A percentile compares a stretch with the other conserved stretches of the same genome.
phyloP scores from a whole-genome alignment of 2,329 filamentous ascomycete species.

The Periconia digitata region DNA sequence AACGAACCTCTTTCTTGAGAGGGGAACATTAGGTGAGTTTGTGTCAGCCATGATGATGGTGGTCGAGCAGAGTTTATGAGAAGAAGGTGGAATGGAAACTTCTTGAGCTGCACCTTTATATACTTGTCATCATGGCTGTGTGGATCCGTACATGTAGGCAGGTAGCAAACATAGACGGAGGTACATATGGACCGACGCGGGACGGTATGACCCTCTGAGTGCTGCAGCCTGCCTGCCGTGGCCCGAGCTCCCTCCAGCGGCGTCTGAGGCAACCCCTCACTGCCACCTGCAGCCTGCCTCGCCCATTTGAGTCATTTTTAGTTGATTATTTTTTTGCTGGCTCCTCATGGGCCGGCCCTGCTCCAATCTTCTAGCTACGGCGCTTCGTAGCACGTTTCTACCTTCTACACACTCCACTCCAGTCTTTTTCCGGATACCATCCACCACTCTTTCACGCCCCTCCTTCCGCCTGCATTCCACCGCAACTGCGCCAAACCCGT shows the following conservation, averaged over 20 bases:
- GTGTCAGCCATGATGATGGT: slow-evolving; percentile 29
- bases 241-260: too few species aligned
- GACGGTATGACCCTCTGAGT: background rate
- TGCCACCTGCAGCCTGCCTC: too few species aligned
- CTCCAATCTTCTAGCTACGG: too few species aligned
- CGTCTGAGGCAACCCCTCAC: too few species aligned
- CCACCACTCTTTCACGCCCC: slow-evolving; percentile 9
- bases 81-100: background rate
- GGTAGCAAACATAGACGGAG: slow-evolving; percentile 11
- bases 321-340: slow-evolving; percentile 26
- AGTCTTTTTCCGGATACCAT: slow-evolving; percentile 3
- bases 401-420: slow-evolving; percentile 15
- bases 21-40: slow-evolving; percentile 34
- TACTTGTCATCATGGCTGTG: too few species aligned
- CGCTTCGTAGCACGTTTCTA: slow-evolving; percentile 22
- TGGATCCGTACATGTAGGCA: too few species aligned
- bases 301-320: slow-evolving; percentile 1
- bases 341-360: slow-evolving; percentile 17
- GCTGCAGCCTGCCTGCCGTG: too few species aligned
- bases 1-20: slow-evolving; percentile 39
- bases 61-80: too few species aligned
- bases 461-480: slow-evolving; percentile 9
- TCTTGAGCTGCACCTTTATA: slow-evolving; percentile 4
- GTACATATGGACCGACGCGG: too few species aligned
- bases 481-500: slow-evolving; percentile 16